Percentiles rank a stretch among this genome's conserved stretches.
phyloP scores from a whole-genome alignment of 352 stramenopile genomes.

The Phytophthora lateralis region DNA sequence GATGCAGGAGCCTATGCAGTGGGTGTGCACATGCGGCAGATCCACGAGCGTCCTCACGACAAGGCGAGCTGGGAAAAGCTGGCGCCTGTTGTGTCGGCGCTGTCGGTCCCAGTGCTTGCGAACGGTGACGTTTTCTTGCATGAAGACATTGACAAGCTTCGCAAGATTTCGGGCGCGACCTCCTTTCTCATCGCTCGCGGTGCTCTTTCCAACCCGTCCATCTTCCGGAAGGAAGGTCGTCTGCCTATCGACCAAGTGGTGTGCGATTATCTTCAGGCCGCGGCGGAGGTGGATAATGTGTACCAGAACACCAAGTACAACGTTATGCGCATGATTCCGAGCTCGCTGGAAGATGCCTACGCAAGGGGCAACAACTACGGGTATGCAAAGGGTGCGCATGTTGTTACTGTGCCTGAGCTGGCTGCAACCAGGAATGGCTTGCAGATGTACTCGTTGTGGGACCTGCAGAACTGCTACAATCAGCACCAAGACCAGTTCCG shows the following conservation, averaged over 20 bases:
- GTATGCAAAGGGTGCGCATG: conserved; percentile 19
- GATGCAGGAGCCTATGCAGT: conserved; percentile 71
- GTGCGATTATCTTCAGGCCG: conserved; percentile 69
- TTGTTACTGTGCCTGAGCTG: conserved; percentile 65
- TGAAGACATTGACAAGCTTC: conserved; percentile 71
- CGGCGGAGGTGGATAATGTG: conserved; percentile 85
- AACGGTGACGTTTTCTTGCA: conserved; percentile 90
- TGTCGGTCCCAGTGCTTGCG: conserved; percentile 83
- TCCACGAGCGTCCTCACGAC: conserved; percentile 68
- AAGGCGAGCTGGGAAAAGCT: conserved; percentile 79
- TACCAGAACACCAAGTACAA: conserved; percentile 94
- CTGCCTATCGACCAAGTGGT: conserved; percentile 70
- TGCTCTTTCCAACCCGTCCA: conserved; percentile 82
- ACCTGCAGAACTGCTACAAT: conserved; percentile 60
- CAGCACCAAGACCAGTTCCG: conserved; percentile 60
- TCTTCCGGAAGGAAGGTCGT: conserved; percentile 74
- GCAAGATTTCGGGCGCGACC: conserved; percentile 58
- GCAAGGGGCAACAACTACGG: conserved; percentile 33
- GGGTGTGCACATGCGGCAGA: conserved; percentile 71
- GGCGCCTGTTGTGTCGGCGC: conserved; percentile 62
- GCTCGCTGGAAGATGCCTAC: conserved; percentile 56
- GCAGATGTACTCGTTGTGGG: conserved; percentile 82
- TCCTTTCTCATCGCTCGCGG: conserved; percentile 88
- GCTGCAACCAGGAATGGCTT: conserved; percentile 61
- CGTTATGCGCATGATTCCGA: conserved; percentile 81